Percentiles rank a stretch among this genome's conserved stretches.
These are phyloP conservation scores for Macrophomina pseudophaseolina DNA, from an alignment of 2,329 filamentous ascomycete species.

Conservation along the genomic window DNA sequence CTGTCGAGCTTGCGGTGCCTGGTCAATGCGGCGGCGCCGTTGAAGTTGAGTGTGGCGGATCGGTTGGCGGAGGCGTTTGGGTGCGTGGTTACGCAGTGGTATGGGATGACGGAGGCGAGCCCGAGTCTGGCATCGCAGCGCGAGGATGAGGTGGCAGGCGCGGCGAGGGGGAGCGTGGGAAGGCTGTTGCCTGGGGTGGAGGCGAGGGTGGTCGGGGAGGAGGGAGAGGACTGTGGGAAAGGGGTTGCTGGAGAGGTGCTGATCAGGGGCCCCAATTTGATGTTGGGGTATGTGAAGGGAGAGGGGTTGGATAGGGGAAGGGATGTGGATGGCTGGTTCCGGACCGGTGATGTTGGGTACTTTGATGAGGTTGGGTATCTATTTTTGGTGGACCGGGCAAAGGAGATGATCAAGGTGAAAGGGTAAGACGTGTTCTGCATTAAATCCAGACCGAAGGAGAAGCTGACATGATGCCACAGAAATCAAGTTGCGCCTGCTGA, in stretches of 20 bases:
- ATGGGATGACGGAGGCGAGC: constrained; percentile 30
- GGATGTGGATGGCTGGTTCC: constrained; percentile 13
- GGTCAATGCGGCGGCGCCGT: constrained; percentile 32
- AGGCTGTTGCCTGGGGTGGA: background rate
- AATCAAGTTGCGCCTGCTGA: constrained; percentile 42
- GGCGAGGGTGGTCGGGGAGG: background rate
- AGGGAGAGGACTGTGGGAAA: background rate
- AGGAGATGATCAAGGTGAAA: constrained; percentile 24
- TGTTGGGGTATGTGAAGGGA: background rate
- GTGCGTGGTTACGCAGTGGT: constrained; percentile 30
- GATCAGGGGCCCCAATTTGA: background rate
- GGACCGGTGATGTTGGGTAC: constrained; percentile 17
- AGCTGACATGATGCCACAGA: constrained; percentile 4
- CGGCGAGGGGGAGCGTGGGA: background rate
- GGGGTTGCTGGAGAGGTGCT: background rate
- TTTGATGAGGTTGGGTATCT: constrained; percentile 18
- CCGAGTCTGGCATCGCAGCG: constrained; percentile 11
- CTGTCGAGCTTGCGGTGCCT: constrained; percentile 23
- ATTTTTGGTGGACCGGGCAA: constrained; percentile 6
- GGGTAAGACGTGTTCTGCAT: background rate
- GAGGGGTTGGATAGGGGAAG: background rate
- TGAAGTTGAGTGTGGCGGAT: constrained; percentile 26
- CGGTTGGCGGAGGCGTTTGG: constrained; percentile 20
- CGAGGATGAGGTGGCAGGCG: background rate
- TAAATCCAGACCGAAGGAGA: no score